Conservation (phyloP, 345 rosid genomes). For the Gossypium herbaceum region DNA sequence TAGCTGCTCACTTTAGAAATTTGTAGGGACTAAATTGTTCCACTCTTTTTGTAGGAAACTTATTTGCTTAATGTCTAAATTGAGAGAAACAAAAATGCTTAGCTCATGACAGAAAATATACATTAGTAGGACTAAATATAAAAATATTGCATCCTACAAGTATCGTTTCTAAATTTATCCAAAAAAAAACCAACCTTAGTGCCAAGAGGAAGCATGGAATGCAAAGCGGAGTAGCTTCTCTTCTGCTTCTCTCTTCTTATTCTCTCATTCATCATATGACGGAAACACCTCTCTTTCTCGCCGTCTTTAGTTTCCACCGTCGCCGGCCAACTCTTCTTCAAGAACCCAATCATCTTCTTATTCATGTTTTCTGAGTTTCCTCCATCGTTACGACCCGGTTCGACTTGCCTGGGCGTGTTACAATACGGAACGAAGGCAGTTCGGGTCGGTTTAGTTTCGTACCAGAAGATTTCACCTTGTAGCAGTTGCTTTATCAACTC, state of each 20-base stretch:
- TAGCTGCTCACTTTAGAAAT: no score
- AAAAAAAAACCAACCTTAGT: constrained; percentile 52
- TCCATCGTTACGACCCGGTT: background rate
- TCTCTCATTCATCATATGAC: constrained; percentile 68
- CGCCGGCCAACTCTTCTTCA: constrained; percentile 31
- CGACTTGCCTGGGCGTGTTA: constrained; percentile 7
- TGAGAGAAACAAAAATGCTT: no score
- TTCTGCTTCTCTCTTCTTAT: constrained; percentile 63
- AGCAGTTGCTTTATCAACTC: background rate
- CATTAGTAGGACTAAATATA: no score
- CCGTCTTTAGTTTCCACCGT: constrained; percentile 16
- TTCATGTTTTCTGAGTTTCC: constrained; percentile 31
- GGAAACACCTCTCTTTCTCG: constrained; percentile 34
- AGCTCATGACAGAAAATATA: no score
- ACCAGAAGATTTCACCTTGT: constrained; percentile 10
- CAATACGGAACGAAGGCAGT: constrained; percentile 41
- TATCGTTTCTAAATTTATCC: background rate
- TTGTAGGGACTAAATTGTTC: no score
- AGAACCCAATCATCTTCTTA: constrained; percentile 48
- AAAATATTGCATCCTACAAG: background rate
- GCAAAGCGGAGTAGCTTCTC: constrained; percentile 46
- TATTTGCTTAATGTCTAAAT: no score
- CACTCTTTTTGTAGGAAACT: no score
- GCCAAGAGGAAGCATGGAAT: constrained; percentile 44
- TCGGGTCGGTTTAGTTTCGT: background rate